These are phyloP conservation scores for Tuber brumale DNA, from an alignment of 495 filamentous ascomycete genomes.

Conservation along the genomic window DNA sequence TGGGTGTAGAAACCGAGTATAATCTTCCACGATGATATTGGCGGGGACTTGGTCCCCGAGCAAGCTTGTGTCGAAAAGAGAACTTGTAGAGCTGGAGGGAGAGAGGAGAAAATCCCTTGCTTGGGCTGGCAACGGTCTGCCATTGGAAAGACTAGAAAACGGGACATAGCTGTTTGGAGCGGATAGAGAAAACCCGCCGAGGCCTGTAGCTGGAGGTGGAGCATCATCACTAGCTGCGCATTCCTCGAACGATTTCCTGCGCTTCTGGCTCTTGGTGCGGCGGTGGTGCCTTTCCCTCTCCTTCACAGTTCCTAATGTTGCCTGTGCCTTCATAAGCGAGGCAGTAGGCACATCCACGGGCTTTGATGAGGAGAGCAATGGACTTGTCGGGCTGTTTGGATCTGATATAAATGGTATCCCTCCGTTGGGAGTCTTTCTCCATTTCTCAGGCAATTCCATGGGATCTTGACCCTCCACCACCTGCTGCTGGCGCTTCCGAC, in stretches of 20 bases:
- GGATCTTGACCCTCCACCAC: conserved; percentile 16
- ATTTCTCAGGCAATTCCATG: conserved; percentile 30
- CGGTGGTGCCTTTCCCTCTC: conserved; percentile 25
- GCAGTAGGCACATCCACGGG: conserved; percentile 23
- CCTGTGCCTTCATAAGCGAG: conserved; percentile 8
- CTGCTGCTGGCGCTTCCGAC: conserved; percentile 27
- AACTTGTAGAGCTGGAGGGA: conserved; percentile 33
- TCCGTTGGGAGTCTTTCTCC: conserved; percentile 33
- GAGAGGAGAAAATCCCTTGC: conserved; percentile 31
- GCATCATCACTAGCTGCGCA: conserved; percentile 35
- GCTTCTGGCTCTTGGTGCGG: conserved; percentile 32
- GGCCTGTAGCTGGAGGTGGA: conserved; percentile 24
- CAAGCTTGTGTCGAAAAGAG: conserved; percentile 30
- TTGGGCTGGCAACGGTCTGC: conserved; percentile 20
- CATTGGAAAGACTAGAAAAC: conserved; percentile 25
- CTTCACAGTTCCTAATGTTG: conserved; percentile 4
- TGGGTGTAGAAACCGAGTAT: conserved; percentile 23
- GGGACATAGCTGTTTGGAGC: conserved; percentile 35
- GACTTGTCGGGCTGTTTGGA: conserved; percentile 20
- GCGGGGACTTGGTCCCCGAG: conserved; percentile 33
- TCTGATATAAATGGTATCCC: conserved; percentile 29
- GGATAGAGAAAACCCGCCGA: conserved; percentile 29
- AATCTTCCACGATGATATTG: conserved; percentile 30
- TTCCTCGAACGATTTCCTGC: conserved; percentile 33
- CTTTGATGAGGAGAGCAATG: conserved; percentile 17